Percentiles rank a stretch among this genome's conserved stretches.
phyloP scores from a whole-genome alignment of 148 eudicot species.

The Silene uniflora region DNA sequence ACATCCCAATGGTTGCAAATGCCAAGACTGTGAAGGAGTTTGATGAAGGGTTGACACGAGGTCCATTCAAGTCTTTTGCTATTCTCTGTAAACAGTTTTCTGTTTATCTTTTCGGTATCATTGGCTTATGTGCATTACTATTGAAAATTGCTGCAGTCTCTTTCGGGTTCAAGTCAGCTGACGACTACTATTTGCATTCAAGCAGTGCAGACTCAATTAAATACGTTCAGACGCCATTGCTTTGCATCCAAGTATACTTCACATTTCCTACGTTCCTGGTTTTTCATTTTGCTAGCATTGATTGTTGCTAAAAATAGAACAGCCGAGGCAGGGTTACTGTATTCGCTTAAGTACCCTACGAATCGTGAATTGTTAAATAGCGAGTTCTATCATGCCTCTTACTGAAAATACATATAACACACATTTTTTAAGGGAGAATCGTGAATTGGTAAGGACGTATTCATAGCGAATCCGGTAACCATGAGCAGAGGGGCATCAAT shows the following conservation, averaged over 20 bases:
- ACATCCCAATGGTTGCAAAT: slow-evolving; percentile 69
- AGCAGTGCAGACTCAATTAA: slow-evolving; percentile 87
- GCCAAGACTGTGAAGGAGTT: slow-evolving; percentile 87
- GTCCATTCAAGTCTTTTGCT: slow-evolving; percentile 27
- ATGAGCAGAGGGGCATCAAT: no score
- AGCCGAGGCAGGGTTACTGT: no score
- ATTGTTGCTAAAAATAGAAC: background rate
- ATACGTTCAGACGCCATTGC: slow-evolving; percentile 65
- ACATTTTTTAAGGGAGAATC: no score
- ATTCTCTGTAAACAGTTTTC: background rate
- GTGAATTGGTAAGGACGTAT: no score
- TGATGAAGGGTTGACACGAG: slow-evolving; percentile 92
- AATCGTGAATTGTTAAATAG: no score
- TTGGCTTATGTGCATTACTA: slow-evolving; percentile 9
- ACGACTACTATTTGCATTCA: slow-evolving; percentile 82
- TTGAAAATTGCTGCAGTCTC: slow-evolving; percentile 54
- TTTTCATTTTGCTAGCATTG: background rate
- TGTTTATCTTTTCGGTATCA: background rate
- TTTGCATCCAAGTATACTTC: slow-evolving; percentile 74
- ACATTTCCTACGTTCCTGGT: background rate
- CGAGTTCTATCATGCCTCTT: no score
- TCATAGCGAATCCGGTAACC: no score
- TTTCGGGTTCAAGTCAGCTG: slow-evolving; percentile 96
- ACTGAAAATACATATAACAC: no score
- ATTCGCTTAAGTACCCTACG: no score